These are phyloP conservation scores for Fomitopsis schrenkii DNA, from an alignment of 1,284 basidiomycete genomes.

Conservation along the genomic window DNA sequence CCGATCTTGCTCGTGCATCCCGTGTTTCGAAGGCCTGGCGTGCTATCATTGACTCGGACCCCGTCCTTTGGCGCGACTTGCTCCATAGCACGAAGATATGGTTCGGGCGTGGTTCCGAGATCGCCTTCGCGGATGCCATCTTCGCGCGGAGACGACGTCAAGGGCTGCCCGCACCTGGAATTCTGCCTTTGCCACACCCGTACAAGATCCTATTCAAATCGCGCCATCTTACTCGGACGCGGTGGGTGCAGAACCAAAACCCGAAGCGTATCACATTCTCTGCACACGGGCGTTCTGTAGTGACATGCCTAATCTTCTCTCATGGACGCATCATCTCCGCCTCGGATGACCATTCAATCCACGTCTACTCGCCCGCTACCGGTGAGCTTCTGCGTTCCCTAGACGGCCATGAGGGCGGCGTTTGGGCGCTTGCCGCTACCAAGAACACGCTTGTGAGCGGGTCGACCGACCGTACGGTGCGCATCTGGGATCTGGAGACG, in stretches of 20 bases:
- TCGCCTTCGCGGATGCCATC: conserved; percentile 63
- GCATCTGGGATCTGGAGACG: conserved; percentile 86
- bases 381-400: conserved; percentile 74
- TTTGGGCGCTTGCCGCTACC: conserved; percentile 87
- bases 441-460: conserved; percentile 90
- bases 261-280: conserved; percentile 78
- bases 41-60: conserved; percentile 79
- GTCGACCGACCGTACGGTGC: conserved; percentile 90
- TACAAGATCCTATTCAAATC: conserved; percentile 87
- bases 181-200: conserved; percentile 70
- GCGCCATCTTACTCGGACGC: conserved; percentile 70
- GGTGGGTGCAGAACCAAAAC: conserved; percentile 73
- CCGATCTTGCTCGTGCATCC: conserved; percentile 74
- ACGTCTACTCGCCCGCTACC: conserved; percentile 82
- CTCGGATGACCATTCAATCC: conserved; percentile 91
- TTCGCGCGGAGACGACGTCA: conserved; percentile 50
- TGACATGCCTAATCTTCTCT: conserved; percentile 93
- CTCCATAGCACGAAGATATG: conserved; percentile 76
- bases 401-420: conserved; percentile 90
- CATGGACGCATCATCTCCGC: conserved; percentile 92
- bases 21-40: conserved; percentile 82
- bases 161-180: conserved; percentile 34
- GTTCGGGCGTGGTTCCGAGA: conserved; percentile 79
- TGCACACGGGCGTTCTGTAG: conserved; percentile 85
- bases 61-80: conserved; percentile 80